Evolutionary conservation across 192 early-diverging fungal genomes (phyloP), one percentile per base, ranked within the genome.

Genomic region (Coemansia sp.): DNA sequence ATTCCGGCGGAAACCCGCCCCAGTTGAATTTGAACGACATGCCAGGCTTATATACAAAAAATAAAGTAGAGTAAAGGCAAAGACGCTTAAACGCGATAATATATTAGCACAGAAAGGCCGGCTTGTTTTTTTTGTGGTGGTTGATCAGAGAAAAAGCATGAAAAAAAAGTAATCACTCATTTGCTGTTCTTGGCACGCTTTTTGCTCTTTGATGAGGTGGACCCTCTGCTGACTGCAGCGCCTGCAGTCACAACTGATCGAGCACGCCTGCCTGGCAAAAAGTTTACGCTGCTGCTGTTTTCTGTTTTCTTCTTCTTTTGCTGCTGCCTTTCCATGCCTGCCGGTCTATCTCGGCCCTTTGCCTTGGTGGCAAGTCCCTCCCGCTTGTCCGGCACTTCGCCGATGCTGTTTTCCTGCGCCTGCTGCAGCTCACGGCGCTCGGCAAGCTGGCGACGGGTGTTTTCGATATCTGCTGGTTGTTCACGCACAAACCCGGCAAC

Each of bases 11-110:
- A 79, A 99, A 98, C 25, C 85, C 76, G 16, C 93, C 92, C 97
- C 97, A 99, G 75, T 93, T 95, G 80, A 99, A 93, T 72, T 91
- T 93, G 85, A 99, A 99, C 25, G 91, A 87, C 94, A 96, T 96
- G 49, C 31, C 49, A 11, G 2, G 16, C 6, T 64, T 14, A 45
- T 30, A 28, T 56, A 34, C 16, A 55, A 54, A 40, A 12, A 29
- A n/a, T n/a, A 22, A 57, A 59, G 5, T 22, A 58, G 29, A 48
- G 14, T 32, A 31, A 56, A 59, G 18, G 50, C 3, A 67, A n/a
- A n/a, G n/a, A n/a, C n/a, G n/a, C n/a, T n/a, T n/a, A n/a, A n/a
- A n/a, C n/a, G n/a, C n/a, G n/a, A n/a, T n/a, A n/a, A n/a, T n/a
- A n/a, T n/a, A n/a, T n/a, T n/a, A n/a, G n/a, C n/a, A n/a, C n/a